phyloP scores from a whole-genome alignment of 352 stramenopile genomes.

The Pythium monospermum region DNA sequence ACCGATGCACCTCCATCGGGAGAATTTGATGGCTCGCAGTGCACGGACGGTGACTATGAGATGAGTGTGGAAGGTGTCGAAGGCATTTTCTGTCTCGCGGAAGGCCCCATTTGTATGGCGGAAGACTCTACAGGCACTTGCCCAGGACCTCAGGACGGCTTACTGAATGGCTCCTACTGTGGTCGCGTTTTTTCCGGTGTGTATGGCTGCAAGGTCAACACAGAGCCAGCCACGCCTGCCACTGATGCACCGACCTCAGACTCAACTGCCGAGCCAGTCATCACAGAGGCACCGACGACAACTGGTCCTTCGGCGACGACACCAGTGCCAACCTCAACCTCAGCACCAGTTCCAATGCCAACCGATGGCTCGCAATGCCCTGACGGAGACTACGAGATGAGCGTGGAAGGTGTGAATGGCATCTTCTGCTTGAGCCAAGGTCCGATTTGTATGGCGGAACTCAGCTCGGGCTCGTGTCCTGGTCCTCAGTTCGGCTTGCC shows the following conservation, averaged over 20 bases:
- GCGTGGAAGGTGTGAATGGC: neutral
- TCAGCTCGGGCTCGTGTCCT: constrained; percentile 4
- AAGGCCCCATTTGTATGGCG: neutral
- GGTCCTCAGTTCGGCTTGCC: constrained; percentile 12
- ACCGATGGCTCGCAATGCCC: neutral
- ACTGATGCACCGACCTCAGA: neutral
- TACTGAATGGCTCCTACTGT: constrained; percentile 10
- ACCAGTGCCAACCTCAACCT: neutral
- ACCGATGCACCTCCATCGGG: neutral
- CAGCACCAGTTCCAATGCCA: neutral
- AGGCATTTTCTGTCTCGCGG: constrained; percentile 1
- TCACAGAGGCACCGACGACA: neutral
- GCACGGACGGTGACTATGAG: neutral
- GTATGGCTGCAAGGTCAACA: constrained; percentile 3
- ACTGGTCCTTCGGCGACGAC: neutral
- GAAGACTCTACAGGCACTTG: neutral
- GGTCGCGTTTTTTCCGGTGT: neutral
- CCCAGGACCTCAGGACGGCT: constrained; percentile 1
- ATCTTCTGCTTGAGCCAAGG: neutral
- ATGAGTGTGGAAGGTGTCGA: constrained; percentile 9
- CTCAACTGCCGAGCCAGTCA: neutral
- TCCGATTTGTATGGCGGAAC: constrained; percentile 3
- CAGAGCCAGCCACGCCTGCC: neutral
- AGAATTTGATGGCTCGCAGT: neutral
- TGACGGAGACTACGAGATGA: neutral